These are phyloP conservation scores for Volvox africanus DNA, from an alignment of 139 green algal species.

Conservation along the genomic window DNA sequence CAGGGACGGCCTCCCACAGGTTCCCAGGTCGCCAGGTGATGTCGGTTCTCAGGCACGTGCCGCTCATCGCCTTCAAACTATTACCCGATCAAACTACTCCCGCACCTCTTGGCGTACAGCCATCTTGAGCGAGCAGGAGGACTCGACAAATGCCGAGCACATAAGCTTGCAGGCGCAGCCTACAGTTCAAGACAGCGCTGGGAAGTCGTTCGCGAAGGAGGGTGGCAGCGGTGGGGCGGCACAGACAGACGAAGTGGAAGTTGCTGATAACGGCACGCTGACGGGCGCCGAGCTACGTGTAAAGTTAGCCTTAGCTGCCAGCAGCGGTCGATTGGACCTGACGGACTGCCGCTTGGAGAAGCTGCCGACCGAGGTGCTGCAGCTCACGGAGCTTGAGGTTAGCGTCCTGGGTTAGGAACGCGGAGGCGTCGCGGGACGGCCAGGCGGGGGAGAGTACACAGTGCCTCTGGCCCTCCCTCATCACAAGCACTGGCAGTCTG, in stretches of 20 bases:
- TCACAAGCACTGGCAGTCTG: too few relatives aligned
- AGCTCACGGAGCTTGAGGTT: conserved; percentile 46
- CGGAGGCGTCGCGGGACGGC: too few relatives aligned
- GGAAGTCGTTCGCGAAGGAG: background rate
- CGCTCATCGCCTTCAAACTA: too few relatives aligned
- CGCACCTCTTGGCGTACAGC: conserved; percentile 28
- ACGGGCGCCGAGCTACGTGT: conserved; percentile 7
- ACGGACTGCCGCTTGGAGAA: conserved; percentile 65
- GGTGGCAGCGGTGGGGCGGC: background rate
- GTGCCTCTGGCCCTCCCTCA: too few relatives aligned
- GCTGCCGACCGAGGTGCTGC: conserved; percentile 40
- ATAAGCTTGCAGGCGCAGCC: background rate
- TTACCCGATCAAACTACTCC: background rate
- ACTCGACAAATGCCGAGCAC: background rate
- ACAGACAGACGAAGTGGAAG: background rate
- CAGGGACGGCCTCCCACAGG: too few relatives aligned
- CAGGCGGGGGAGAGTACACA: background rate
- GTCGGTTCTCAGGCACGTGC: too few relatives aligned
- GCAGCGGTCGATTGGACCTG: conserved; percentile 73
- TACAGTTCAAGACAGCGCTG: background rate
- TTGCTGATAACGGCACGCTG: background rate
- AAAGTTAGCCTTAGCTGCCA: background rate
- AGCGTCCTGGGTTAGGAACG: background rate
- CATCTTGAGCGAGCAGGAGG: background rate
- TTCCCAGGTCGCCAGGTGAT: too few relatives aligned